Evolutionary conservation across 768 basidiomycete genomes (phyloP), one percentile per base, ranked within the genome.

Genomic region (Vararia minispora): DNA sequence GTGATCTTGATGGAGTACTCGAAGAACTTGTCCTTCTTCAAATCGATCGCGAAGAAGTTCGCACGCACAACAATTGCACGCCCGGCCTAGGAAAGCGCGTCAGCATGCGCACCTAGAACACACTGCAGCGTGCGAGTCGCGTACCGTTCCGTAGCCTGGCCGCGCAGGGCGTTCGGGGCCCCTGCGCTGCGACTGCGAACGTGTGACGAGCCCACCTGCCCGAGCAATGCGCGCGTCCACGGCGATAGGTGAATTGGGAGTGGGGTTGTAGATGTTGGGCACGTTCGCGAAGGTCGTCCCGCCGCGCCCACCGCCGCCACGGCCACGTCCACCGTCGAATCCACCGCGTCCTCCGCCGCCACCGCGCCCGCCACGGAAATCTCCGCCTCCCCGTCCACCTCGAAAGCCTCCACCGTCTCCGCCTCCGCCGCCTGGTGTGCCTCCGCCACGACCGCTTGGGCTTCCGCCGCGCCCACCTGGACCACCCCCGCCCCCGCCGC

Each of bases 11-110:
- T 64, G 14, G 54, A 52, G 46, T 82, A 82, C 42, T 80, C 76
- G 49, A 68, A 74, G 5, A 76, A 50, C 0, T 61, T 58, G 1
- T 62, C 61, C 31, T 66, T 63, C 2, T 66, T 65, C n/a, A 71
- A 48, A 23, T 52, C 63, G 9, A 81, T 48, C 0, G 74, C 50
- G 52, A 79, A 79, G 57, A 79, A 79, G 50, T 81, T 82, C 16
- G 78, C 65, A 2, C 80, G 65, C 12, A 81, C 54, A 0, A 54
- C 67, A 45, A 74, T 64, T 2, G 31, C 45, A 14, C 0, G 62
- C 45, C 7, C 37, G 60, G 18, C 77, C 77, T 3, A 56, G 43
- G 66, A 6, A 72, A 56, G 8, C 76, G 76, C 43, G 54, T 55
- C 35, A 51, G 41, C 6, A 34, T 43, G 20, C 39, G 22, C 3